These are phyloP conservation scores for Eimeria zaria DNA, from an alignment of 169 alveolate species.

Conservation along the genomic window DNA sequence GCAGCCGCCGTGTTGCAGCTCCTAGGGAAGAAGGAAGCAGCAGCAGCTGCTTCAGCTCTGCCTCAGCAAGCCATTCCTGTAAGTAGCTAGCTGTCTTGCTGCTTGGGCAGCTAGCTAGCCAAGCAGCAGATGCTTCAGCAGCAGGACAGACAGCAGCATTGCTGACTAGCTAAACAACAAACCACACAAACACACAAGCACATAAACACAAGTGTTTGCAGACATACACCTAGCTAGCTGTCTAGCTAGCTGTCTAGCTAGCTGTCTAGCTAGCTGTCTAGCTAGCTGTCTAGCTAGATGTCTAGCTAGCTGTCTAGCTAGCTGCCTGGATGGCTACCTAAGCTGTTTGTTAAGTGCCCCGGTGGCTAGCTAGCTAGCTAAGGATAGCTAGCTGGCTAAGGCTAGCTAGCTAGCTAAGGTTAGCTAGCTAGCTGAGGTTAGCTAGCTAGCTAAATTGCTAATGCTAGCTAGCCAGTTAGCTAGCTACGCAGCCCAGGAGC, in stretches of 20 bases:
- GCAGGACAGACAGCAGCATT: neutral
- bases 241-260: neutral
- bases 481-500: neutral
- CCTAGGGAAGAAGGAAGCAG: slow-evolving; percentile 23
- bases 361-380: neutral
- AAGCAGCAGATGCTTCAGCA: neutral
- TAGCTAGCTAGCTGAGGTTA: neutral
- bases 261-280: neutral
- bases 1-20: slow-evolving; percentile 60
- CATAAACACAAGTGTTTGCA: too few species aligned
- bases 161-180: neutral
- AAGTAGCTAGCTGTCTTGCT: slow-evolving; percentile 48
- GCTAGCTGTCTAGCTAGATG: neutral
- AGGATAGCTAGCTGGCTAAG: too few species aligned
- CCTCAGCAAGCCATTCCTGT: slow-evolving; percentile 71
- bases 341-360: too few species aligned
- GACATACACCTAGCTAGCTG: neutral
- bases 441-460: neutral
- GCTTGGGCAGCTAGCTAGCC: neutral
- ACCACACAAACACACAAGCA: neutral
- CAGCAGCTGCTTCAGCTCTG: slow-evolving; percentile 60
- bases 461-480: neutral
- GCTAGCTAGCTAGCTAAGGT: too few species aligned
- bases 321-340: neutral
- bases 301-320: neutral